Evolutionary conservation across 208 protist species (phyloP), one percentile per base, ranked within the genome.

Genomic region (Leishmania mexicana): DNA sequence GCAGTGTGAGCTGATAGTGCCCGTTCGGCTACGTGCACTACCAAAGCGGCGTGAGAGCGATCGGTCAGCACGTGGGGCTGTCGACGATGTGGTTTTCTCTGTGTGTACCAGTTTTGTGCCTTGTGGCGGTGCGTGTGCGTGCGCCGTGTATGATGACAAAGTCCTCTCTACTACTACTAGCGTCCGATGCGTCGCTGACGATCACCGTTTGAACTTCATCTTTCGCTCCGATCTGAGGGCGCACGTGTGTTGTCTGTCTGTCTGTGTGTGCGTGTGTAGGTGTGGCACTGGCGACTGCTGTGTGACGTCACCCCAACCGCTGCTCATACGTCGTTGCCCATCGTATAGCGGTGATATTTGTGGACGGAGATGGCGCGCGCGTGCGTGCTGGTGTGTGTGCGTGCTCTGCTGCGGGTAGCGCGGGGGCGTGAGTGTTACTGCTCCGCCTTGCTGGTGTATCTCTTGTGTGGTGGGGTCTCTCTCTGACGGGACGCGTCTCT

Each of bases 211-310:
- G 85, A 86, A 87, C 85, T 88, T 89, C 67, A 78, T 85, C 85
- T 91, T 89, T 89, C 88, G 88, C 88, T 91, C 88, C 85, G 88
- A 88, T 87, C 85, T 91, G 88, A 91, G 62, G 81, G 57, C 57
- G 77, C 47, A 31, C 49, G 8, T 64, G 31, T 28, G 2, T 31
- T 73, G 78, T n/a, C 15, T 73, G 78, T n/a, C 2, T 64, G 67
- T 42, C 40, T 72, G 45, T 24, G 42, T 49, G 45, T 40, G 45
- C 60, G 45, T 60, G 47, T 31, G 6, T 51, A 8, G 19, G 64
- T 21, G 60, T 80, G 76, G 19, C 24, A 4, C 67, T 13, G 4
- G 42, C 19, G 21, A 40, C 19, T 15, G 24, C 38, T 28, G 79
- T 40, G 67, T 24, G 81, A 84, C 81, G 81, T 80, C 81, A 71